These are phyloP conservation scores for Byssochlamys sp. DNA, from an alignment of 2,329 filamentous ascomycete genomes.

Conservation along the genomic window DNA sequence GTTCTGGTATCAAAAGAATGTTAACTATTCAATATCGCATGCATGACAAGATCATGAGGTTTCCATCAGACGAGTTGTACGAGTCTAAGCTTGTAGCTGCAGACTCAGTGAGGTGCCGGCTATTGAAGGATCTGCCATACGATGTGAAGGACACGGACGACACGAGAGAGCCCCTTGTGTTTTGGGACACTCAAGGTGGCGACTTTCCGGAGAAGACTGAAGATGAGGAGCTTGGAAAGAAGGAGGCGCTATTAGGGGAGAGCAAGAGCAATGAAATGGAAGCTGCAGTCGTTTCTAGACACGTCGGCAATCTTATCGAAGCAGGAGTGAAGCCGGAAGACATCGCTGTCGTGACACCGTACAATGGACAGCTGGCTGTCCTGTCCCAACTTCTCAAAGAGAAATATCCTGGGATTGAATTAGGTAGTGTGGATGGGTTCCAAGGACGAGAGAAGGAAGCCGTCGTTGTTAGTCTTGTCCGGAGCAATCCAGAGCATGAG, in stretches of 20 bases:
- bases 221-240: slow-evolving; percentile 53
- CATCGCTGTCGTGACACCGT: slow-evolving; percentile 88
- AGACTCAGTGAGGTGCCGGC: slow-evolving; percentile 62
- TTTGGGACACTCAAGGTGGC: slow-evolving; percentile 92
- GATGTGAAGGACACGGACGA: slow-evolving; percentile 72
- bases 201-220: slow-evolving; percentile 78
- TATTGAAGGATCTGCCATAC: slow-evolving; percentile 71
- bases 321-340: slow-evolving; percentile 73
- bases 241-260: slow-evolving; percentile 50
- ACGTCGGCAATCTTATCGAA: slow-evolving; percentile 65
- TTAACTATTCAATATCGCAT: slow-evolving; percentile 96
- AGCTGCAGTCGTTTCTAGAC: slow-evolving; percentile 66
- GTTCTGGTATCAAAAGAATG: slow-evolving; percentile 78
- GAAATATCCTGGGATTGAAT: slow-evolving; percentile 70
- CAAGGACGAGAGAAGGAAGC: slow-evolving; percentile 96
- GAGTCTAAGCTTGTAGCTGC: slow-evolving; percentile 71
- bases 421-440: slow-evolving; percentile 96
- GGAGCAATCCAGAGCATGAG: slow-evolving; percentile 76
- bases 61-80: slow-evolving; percentile 83
- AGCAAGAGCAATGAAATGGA: slow-evolving; percentile 92
- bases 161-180: slow-evolving; percentile 76
- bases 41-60: slow-evolving; percentile 91
- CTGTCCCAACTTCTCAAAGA: slow-evolving; percentile 70
- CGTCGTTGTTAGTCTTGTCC: slow-evolving; percentile 82
- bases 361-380: slow-evolving; percentile 83